Base-by-base conservation (phyloP, 2,329 filamentous ascomycete genomes). In the Colletotrichum sp. region DNA sequence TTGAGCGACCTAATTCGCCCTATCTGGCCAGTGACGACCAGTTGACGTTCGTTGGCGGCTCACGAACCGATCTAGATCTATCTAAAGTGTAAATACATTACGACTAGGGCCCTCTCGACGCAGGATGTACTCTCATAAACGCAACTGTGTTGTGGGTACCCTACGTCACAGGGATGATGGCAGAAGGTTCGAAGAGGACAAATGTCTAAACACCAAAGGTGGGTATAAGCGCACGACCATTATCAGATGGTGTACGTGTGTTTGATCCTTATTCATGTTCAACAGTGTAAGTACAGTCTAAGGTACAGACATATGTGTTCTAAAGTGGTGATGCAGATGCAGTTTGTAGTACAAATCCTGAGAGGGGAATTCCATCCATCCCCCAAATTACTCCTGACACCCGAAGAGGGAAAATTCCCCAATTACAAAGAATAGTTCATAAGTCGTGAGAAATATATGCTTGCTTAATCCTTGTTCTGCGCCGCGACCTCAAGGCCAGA, bases 401-500 rank as follows among this genome's bases (percentile, higher is more conserved):
- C 12, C 5, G 9, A n/a, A 62, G 30, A 21, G 15, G 26, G 44
- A 15, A n/a, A n/a, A 10, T 8, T 13, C 26, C 21, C 15, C 32
- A 12, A n/a, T 13, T 10, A 18, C 9, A 70, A 13, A 30, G 9
- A 68, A 8, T 65, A 21, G 26, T 69, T 69, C 64, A 26, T 76
- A 36, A 44, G 36, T 73, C 70, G 15, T 69, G 13, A 36, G 26
- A 16, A 63, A 34, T 32, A 44, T 16, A 16, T 52, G 10, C 24
- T 21, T n/a, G 6, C 24, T 65, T 30, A 71, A 32, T 71, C 60
- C 57, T 64, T 64, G 13, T 34, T 9, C 44, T 71, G 32, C 12
- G 74, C 76, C 7, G 79, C 57, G 26, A 95, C 88, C 52, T 91
- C 88, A 70, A 95, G 83, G 0, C 90, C 90, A 57, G 88, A 86